Conservation (phyloP, 257 asterid genomes). For the Solanum appendiculatum region DNA sequence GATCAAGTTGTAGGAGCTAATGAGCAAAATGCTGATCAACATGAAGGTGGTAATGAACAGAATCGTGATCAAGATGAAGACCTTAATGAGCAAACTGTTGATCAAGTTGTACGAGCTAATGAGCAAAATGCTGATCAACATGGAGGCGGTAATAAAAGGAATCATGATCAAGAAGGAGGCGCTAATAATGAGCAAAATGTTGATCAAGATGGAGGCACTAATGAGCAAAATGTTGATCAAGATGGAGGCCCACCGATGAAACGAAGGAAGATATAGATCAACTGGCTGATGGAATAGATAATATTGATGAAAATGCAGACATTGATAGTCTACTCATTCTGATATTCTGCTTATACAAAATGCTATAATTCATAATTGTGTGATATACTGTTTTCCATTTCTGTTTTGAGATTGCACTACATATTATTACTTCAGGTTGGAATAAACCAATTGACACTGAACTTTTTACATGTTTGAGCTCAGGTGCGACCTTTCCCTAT, state of each 20-base stretch:
- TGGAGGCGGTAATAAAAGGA: too few relatives aligned
- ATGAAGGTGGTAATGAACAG: too few relatives aligned
- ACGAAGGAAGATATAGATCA: not conserved
- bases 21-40: too few relatives aligned
- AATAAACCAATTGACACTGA: not conserved
- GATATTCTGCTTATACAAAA: not conserved
- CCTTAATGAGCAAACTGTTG: too few relatives aligned
- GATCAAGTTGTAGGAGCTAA: not conserved
- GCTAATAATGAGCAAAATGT: not conserved
- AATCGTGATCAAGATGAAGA: too few relatives aligned
- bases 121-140: too few relatives aligned
- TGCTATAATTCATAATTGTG: not conserved
- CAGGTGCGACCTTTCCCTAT: not conserved
- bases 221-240: not conserved
- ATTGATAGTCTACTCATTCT: not conserved
- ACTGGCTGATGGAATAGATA: not conserved
- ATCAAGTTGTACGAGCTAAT: too few relatives aligned
- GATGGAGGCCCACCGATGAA: not conserved
- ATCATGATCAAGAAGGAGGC: not conserved
- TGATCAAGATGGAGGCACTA: not conserved
- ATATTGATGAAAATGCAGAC: not conserved
- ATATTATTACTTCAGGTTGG: not conserved
- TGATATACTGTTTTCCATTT: not conserved
- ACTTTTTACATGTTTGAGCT: not conserved
- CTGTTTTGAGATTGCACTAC: not conserved